Evolutionary conservation across 257 asterid species (phyloP).

Genomic region (Echium plantagineum): DNA sequence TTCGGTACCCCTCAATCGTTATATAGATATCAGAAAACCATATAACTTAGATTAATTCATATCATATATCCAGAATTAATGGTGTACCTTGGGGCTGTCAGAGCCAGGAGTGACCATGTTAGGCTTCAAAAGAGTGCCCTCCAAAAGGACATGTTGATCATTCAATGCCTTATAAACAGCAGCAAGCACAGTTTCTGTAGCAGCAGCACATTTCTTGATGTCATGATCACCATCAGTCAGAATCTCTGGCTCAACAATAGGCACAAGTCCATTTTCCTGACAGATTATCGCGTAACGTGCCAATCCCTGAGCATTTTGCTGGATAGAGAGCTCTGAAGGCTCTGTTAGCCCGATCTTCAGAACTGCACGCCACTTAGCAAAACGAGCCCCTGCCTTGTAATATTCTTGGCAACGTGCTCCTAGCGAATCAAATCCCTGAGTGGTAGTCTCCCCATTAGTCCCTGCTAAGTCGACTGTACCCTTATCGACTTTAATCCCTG

Average conservation of each 20-base stretch:
- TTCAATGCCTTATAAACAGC: not conserved
- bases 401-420: not conserved
- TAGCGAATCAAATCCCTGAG: not conserved
- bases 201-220: not conserved
- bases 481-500: not conserved
- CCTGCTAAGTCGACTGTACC: not conserved
- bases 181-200: not conserved
- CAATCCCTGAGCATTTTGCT: not conserved
- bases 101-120: constrained; percentile 77
- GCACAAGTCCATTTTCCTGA: not conserved
- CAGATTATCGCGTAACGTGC: not conserved
- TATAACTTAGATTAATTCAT: too few species aligned
- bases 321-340: not conserved
- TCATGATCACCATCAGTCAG: not conserved
- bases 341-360: not conserved
- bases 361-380: not conserved
- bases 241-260: not conserved
- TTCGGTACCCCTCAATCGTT: too few species aligned
- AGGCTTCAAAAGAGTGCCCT: constrained; percentile 66
- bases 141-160: constrained; percentile 3
- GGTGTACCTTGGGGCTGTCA: constrained; percentile 32
- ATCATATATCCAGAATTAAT: too few species aligned
- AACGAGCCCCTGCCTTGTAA: not conserved
- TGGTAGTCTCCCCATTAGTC: not conserved
- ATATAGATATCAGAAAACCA: too few species aligned